Evolutionary conservation across 129 eudicot genomes (phyloP), one percentile per base, ranked within the genome.

Genomic region (Flaveria ramosissima): DNA sequence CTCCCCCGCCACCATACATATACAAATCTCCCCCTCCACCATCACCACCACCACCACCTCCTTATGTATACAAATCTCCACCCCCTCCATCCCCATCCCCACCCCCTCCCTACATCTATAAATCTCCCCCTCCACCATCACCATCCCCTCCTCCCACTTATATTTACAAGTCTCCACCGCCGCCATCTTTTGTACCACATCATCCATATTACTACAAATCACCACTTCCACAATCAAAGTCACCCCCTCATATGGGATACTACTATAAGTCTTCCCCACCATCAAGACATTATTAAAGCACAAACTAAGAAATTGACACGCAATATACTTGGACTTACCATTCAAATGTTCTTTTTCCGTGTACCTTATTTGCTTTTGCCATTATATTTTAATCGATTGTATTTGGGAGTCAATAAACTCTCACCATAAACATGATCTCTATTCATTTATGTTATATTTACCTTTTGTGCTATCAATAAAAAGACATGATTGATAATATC

Each of bases 221-320:
- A 50, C 80, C 73, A 19, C 80, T 41, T 19, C 68, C 53, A 6
- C 52, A 7, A 21, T 41, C 66, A 19, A 77, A 68, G 56, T 16
- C 68, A 15, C 30, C 73, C 6, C 75, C 68, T 23, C 75, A 59
- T 53, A 59, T 74, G 2, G 42, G 41, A 11, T 77, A 77, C 36
- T 57, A 21, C 70, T 77, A 77, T 7, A 78, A 72, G 76, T 78
- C 77, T 60, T 71, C 77, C 7, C 71, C 77, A 3, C 68, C 75
- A 0, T 32, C 21, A 67, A 19, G 1, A 7, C 70, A 77, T 27
- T 69, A 77, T 19, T 77, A 69, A 77, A 66, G 42, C 60, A 15
- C 42, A 48, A 9, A 6, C 52, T 4, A 55, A n/a, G 68, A 36
- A 39, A 7, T 48, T 27, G 10, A 3, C 65, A 12, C 23, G 17